Conservation (phyloP, 495 filamentous ascomycete genomes). For the Penicillium longicatenatum region DNA sequence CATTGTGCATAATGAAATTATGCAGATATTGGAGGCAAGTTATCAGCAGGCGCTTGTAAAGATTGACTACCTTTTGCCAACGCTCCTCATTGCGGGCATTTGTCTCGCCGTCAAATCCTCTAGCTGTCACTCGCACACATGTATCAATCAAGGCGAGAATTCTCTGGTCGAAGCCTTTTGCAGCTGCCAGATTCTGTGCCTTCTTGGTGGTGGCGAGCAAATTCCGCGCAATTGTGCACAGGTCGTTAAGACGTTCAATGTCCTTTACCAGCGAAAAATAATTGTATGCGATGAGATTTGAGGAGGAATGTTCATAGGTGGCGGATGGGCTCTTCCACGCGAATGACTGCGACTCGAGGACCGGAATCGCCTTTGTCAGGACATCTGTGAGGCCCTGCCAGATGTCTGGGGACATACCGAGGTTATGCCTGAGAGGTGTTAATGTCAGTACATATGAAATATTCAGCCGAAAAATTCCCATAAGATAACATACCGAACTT, state of each 20-base stretch:
- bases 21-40: slow-evolving; percentile 88
- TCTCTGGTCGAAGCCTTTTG: slow-evolving; percentile 75
- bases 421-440: slow-evolving; percentile 35
- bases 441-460: slow-evolving; percentile 6
- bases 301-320: slow-evolving; percentile 57
- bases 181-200: slow-evolving; percentile 83
- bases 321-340: slow-evolving; percentile 59
- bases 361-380: slow-evolving; percentile 60
- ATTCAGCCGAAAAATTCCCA: not conserved
- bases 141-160: slow-evolving; percentile 82
- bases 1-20: slow-evolving; percentile 90
- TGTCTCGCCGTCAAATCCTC: slow-evolving; percentile 83
- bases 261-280: slow-evolving; percentile 75
- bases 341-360: slow-evolving; percentile 63
- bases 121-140: slow-evolving; percentile 83
- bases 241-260: slow-evolving; percentile 78
- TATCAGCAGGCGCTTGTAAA: slow-evolving; percentile 84
- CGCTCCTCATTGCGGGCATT: slow-evolving; percentile 64
- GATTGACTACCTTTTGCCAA: slow-evolving; percentile 73
- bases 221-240: slow-evolving; percentile 84
- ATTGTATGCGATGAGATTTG: slow-evolving; percentile 77
- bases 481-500: slow-evolving; percentile 41
- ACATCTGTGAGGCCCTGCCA: slow-evolving; percentile 69
- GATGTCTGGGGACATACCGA: slow-evolving; percentile 61
- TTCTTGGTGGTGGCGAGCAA: slow-evolving; percentile 78